Evolutionary conservation across 495 filamentous ascomycete genomes (phyloP).

Genomic region (Penicillium longicatenatum): DNA sequence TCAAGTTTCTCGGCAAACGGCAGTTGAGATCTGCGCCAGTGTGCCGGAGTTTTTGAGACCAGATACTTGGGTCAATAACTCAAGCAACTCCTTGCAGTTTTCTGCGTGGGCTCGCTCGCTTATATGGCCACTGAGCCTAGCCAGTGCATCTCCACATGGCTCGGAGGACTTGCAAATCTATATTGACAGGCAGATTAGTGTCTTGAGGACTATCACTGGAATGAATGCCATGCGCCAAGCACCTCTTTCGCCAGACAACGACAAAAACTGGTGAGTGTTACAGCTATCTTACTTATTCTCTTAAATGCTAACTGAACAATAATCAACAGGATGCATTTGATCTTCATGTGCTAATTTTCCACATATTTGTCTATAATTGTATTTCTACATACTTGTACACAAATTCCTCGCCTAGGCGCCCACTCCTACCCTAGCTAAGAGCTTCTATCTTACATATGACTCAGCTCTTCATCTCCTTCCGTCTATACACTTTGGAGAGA

Average conservation of each 20-base stretch:
- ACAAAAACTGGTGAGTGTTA: slow-evolving; percentile 4
- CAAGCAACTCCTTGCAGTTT: not conserved
- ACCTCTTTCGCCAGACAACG: not conserved
- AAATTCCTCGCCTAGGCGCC: too few relatives aligned
- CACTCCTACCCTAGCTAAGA: too few relatives aligned
- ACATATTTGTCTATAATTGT: not conserved
- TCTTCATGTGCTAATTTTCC: slow-evolving; percentile 1
- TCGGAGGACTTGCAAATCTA: slow-evolving; percentile 2
- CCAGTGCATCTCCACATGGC: slow-evolving; percentile 1
- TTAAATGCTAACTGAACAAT: not conserved
- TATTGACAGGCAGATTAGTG: not conserved
- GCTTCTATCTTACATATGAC: too few relatives aligned
- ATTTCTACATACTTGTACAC: too few relatives aligned
- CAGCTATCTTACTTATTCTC: not conserved
- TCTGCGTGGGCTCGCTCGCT: slow-evolving; percentile 12
- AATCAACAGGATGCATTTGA: slow-evolving; percentile 8
- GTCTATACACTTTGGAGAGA: not conserved
- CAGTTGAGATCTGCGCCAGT: slow-evolving; percentile 4
- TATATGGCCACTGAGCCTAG: slow-evolving; percentile 6
- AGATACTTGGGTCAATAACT: not conserved
- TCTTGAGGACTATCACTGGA: slow-evolving; percentile 2
- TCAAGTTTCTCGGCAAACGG: not conserved
- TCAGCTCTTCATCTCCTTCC: too few relatives aligned
- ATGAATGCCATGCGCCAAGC: not conserved
- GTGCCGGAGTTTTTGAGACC: slow-evolving; percentile 4